A percentile compares a stretch with the other conserved stretches of the same genome.
phyloP scores from a whole-genome alignment of 768 basidiomycete genomes.

The Cyclocybe cylindracea region DNA sequence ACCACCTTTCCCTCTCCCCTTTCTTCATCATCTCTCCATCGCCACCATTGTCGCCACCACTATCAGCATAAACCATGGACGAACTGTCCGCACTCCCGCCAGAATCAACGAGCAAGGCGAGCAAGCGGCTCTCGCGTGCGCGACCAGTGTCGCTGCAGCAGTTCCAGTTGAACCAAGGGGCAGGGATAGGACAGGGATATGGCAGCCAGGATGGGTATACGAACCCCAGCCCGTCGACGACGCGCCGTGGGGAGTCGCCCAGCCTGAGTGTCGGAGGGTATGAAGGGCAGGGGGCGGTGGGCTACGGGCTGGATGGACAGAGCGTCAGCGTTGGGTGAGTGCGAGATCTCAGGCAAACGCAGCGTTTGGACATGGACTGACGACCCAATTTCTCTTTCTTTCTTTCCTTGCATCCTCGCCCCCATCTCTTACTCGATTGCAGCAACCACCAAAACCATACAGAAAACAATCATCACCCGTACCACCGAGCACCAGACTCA shows the following conservation, averaged over 20 bases:
- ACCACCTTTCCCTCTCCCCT: too few relatives aligned
- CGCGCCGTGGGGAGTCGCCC: conserved; percentile 15
- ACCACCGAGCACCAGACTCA: neutral
- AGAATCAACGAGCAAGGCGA: conserved; percentile 30
- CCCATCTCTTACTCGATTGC: neutral
- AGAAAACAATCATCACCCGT: conserved; percentile 3
- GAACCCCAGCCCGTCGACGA: conserved; percentile 28
- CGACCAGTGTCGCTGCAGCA: conserved; percentile 32
- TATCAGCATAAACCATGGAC: conserved; percentile 28
- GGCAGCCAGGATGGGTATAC: conserved; percentile 22
- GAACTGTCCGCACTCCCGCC: conserved; percentile 42
- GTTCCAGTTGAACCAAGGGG: too few relatives aligned
- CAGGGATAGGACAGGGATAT: too few relatives aligned
- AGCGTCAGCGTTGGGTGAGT: too few relatives aligned
- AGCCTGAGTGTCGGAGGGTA: conserved; percentile 1
- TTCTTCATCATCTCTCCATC: conserved; percentile 1
- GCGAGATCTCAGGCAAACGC: too few relatives aligned
- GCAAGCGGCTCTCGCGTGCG: conserved; percentile 26
- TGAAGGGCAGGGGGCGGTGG: too few relatives aligned
- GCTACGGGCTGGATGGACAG: too few relatives aligned
- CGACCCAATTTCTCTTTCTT: too few relatives aligned
- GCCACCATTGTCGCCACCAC: conserved; percentile 2
- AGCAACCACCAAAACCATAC: neutral
- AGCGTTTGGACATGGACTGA: too few relatives aligned
- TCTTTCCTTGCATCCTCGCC: neutral